Base-by-base conservation (phyloP, 805 yeast species). In the Wickerhamomyces ciferrii region DNA sequence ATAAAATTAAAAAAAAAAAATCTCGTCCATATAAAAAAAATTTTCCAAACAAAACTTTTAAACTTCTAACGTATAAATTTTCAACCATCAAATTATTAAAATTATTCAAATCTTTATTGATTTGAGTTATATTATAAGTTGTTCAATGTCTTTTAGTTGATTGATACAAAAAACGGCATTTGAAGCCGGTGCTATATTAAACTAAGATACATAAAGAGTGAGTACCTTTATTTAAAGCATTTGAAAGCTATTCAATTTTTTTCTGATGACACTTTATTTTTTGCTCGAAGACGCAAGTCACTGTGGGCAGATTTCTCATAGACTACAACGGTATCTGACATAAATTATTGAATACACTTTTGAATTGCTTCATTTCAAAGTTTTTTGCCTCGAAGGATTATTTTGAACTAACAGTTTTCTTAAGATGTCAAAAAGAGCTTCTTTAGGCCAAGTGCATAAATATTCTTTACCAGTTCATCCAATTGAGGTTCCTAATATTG, bases 261-360 rank as follows among this genome's bases (percentile, higher is more conserved):
- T 41, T 17, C 42, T 64, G 69, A 65, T 63, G 67, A 65, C 52
- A 59, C 51, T n/a, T 43, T 52, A 51, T 51, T 45, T 56, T 68
- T 69, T 65, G 74, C 76, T 70, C 62, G 77, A 73, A 71, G 74
- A 63, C 62, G 54, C 47, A 55, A 54, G 61, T 64, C 79, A 56
- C 61, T 81, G 87, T 79, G 78, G 75, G 86, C 82, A 75, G 83
- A 78, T 79, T 81, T 76, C 82, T 77, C 81, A 78, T 76, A 83
- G 96, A 87, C 96, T 87, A 87, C 95, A 87, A 87, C 96, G 96
- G 96, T 87, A 87, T 87, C 96, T 87, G 96, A 85, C 40, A 55
- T 41, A 27, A 15, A 25, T 25, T 20, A 20, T 18, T 37, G 17
- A 37, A 36, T 37, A n/a, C n/a, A n/a, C n/a, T n/a, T n/a, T n/a